Base-by-base conservation (phyloP, 108 stramenopile genomes). In the Nitzschia putrida region DNA sequence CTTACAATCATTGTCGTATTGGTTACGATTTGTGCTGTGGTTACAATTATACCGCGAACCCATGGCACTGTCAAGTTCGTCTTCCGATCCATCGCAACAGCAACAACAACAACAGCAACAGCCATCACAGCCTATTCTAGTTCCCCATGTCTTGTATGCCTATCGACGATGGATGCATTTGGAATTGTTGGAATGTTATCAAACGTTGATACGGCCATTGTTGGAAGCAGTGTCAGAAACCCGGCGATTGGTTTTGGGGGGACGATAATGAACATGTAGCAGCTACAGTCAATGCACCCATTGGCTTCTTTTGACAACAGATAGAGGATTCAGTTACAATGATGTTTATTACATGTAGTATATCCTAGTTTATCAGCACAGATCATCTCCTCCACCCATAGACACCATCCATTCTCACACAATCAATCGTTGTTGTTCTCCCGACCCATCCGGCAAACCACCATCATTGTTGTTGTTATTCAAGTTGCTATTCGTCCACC, bases 101-200 rank as follows among this genome's bases (percentile, higher is more conserved):
- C 47, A 49, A 6, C 47, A 49, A 49, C 47, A 18, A 18, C 47
- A 49, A 49, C 47, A 49, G 18, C 47, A 49, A 6, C 47, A 49
- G 6, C 47, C 14, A 18, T 18, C 14, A 18, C 42, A 8, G 3
- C 18, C 5, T 21, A 5, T 8, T 3, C 39, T 8, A 3, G 14
- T 59, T 2, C 7, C 25, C 9, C 23, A 63, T 63, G 44, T 38
- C 44, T 45, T 63, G 61, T 63, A 63, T 63, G 61, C 61, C 12
- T 39, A 63, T 47, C 61, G 61, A 21, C 42, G 61, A 63, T 63
- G 61, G 61, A 13, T 63, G 9, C 61, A 63, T 11, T 22, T 44
- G 44, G 38, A 63, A 63, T 41, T 41, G 11, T 40, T 63, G 44
- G 61, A 63, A 47, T 24, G 43, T 9, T 63, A 22, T 7, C 61